Percentiles rank a stretch among this genome's conserved stretches.
Evolutionary conservation across 257 asterid species (phyloP).

Genomic region (Scutellaria galericulata): DNA sequence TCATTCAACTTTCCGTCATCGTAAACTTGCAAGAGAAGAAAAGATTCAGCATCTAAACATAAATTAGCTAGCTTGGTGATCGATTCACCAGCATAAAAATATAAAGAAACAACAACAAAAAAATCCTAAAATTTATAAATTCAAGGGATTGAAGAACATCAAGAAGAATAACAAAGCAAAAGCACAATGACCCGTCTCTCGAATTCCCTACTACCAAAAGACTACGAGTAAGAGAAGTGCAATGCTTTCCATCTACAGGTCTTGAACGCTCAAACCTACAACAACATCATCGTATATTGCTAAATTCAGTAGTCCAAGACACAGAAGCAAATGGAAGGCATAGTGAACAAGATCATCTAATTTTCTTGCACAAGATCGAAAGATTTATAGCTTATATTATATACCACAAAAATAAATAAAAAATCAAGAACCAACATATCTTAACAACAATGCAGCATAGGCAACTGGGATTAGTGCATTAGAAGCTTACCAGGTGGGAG

Average conservation of each 20-base stretch:
- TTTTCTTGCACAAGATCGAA: not conserved
- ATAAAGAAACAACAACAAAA: too few species aligned
- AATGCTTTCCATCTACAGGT: constrained; percentile 34
- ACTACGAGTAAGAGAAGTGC: not conserved
- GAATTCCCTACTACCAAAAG: constrained; percentile 4
- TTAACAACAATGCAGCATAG: not conserved
- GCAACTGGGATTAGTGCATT: not conserved
- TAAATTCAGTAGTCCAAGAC: not conserved
- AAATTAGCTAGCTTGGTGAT: too few species aligned
- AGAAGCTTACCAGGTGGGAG: constrained; percentile 48
- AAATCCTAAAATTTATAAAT: not conserved
- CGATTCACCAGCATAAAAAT: too few species aligned
- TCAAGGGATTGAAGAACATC: not conserved
- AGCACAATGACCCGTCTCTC: not conserved
- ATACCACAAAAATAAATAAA: constrained; percentile 1
- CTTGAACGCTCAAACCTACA: constrained; percentile 56
- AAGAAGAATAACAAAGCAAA: not conserved
- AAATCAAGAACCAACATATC: not conserved
- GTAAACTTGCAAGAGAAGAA: too few species aligned
- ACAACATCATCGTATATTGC: not conserved
- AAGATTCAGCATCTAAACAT: too few species aligned
- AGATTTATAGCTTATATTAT: not conserved
- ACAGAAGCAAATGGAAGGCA: not conserved
- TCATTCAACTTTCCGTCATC: too few species aligned
- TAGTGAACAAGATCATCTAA: not conserved